These are phyloP conservation scores for Xylaria palmicola DNA, from an alignment of 495 filamentous ascomycete species.

Conservation along the genomic window DNA sequence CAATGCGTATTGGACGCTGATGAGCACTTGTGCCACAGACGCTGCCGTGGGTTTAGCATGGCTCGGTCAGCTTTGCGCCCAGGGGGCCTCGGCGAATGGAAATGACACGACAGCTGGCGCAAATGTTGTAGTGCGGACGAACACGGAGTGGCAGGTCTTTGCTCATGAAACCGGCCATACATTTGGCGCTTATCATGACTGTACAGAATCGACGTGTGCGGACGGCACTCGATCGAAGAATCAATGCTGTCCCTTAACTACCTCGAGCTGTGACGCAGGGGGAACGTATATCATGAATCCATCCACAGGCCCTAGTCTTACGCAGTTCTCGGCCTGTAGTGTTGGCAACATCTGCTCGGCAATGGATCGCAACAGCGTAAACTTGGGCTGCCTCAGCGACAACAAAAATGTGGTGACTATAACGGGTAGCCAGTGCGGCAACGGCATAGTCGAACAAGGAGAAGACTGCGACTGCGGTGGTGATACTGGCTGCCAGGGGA, in stretches of 20 bases:
- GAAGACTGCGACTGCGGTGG: constrained; percentile 98
- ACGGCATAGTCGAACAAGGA: constrained; percentile 91
- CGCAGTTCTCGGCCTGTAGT: constrained; percentile 78
- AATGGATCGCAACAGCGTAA: constrained; percentile 74
- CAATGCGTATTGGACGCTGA: constrained; percentile 91
- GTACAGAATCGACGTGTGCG: constrained; percentile 63
- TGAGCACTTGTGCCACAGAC: constrained; percentile 82
- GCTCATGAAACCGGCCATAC: constrained; percentile 95
- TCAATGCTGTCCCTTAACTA: constrained; percentile 81
- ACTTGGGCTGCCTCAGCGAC: constrained; percentile 70
- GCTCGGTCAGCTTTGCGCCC: constrained; percentile 83
- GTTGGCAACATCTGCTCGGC: constrained; percentile 96
- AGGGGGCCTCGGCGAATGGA: constrained; percentile 48
- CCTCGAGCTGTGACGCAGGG: constrained; percentile 69
- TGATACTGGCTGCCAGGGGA: constrained; percentile 61
- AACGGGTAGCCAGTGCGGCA: constrained; percentile 83
- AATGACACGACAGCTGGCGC: constrained; percentile 74
- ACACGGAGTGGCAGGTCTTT: constrained; percentile 92
- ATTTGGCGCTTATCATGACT: constrained; percentile 96
- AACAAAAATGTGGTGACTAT: constrained; percentile 87
- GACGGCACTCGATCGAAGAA: constrained; percentile 60
- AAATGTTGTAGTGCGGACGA: constrained; percentile 85
- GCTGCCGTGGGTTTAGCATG: constrained; percentile 91
- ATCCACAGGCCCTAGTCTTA: constrained; percentile 69
- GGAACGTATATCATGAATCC: constrained; percentile 94